Conservation (phyloP, 1,139 yeast genomes). For the Scheffersomyces parashehatae region DNA sequence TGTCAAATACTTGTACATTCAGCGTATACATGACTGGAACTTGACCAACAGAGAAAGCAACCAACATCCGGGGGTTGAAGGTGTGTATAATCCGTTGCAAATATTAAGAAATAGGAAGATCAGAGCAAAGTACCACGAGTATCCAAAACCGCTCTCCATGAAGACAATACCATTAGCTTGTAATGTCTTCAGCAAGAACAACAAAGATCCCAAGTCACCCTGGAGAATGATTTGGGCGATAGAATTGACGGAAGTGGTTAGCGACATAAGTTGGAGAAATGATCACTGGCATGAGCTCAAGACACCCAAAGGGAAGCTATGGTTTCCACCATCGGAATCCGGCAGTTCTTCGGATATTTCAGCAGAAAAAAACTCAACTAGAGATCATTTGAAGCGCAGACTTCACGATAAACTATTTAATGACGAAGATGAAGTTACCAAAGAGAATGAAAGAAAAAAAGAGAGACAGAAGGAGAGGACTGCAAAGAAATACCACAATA, state of each 20-base stretch:
- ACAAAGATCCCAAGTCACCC: slow-evolving; percentile 26
- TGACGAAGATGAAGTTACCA: slow-evolving; percentile 6
- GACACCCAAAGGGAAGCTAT: slow-evolving; percentile 53
- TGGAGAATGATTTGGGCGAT: slow-evolving; percentile 64
- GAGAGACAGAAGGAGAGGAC: slow-evolving; percentile 1
- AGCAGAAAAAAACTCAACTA: slow-evolving; percentile 1
- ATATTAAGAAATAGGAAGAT: slow-evolving; percentile 69
- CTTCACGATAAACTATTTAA: slow-evolving; percentile 35
- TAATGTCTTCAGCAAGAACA: slow-evolving; percentile 49
- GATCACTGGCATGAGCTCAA: slow-evolving; percentile 63
- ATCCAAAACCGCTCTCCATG: slow-evolving; percentile 32
- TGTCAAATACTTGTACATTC: slow-evolving; percentile 51
- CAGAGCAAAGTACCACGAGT: slow-evolving; percentile 46
- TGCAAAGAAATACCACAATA: background rate
- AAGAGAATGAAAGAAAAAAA: slow-evolving; percentile 8
- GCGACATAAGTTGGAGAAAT: slow-evolving; percentile 67
- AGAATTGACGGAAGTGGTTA: slow-evolving; percentile 59
- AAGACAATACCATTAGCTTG: slow-evolving; percentile 53
- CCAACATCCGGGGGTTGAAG: slow-evolving; percentile 54
- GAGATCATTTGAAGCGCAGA: slow-evolving; percentile 11
- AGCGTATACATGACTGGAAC: slow-evolving; percentile 29
- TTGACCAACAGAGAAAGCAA: slow-evolving; percentile 15
- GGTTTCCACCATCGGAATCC: slow-evolving; percentile 47
- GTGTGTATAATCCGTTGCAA: slow-evolving; percentile 79
- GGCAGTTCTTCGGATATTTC: slow-evolving; percentile 1